Base-by-base conservation (phyloP, 306 rosid genomes). In the Elaeagnus macrophylla region DNA sequence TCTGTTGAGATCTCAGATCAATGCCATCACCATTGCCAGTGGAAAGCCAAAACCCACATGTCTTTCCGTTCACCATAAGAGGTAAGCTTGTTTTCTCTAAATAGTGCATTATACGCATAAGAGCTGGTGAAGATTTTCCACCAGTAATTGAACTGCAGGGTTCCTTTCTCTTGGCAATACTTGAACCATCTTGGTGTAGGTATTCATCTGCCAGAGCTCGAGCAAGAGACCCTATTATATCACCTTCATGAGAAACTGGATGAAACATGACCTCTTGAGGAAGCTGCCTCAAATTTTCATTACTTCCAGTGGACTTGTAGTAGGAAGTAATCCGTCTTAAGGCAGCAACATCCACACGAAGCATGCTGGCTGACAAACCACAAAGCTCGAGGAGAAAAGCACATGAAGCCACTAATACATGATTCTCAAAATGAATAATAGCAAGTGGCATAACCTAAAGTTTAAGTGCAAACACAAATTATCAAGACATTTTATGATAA, bases 11-110 rank as follows among this genome's bases (percentile, higher is more conserved):
- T 77, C 94, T 79, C 56, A 90, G 82, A 60, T 86, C 91, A 57
- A 75, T 72, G 42, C 94, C 95, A 68, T 81, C 82, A 53, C 86
- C 91, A 70, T 72, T 71, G 59, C 94, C 94, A 65, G 64, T 74
- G 62, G 81, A 78, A 50, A 90, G 75, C 95, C 97, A 90, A 18
- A 86, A 77, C 41, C 97, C 97, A 56, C 94, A 81, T 37, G 95
- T 73, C 65, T 75, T 78, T 66, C 84, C 94, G 51, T 86, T 88
- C 47, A 75, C 67, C 69, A 66, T 54, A 47, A 12, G 68, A 38
- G 83, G 94, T 66, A 83, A 79, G 67, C 95, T 90, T 41, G 81
- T 88, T 75, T 79, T 84, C 64, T 90, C 97, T 70, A 90, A 70
- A 70, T 86, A 84, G 53, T 90, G 79, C 39, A 90, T 68, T 51